A percentile compares a stretch with the other conserved stretches of the same genome.
Conservation (phyloP, 2,329 filamentous ascomycete species). For the Apiospora malaysiana region DNA sequence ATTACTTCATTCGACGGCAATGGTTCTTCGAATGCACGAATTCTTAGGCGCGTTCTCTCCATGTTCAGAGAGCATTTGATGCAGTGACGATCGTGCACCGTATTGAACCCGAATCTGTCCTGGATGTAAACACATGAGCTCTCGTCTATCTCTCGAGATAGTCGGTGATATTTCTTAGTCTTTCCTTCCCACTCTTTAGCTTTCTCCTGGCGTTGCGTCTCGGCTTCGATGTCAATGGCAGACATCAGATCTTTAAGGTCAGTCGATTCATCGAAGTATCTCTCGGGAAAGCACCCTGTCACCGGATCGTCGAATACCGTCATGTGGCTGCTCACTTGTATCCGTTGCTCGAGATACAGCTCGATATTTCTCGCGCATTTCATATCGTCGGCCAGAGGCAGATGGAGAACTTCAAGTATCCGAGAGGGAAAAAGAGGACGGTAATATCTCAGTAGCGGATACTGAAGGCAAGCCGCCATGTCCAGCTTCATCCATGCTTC, state of each 20-base stretch:
- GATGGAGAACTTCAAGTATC: conserved; percentile 59
- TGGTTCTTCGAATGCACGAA: conserved; percentile 47
- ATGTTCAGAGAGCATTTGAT: conserved; percentile 42
- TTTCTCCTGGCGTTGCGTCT: conserved; percentile 32
- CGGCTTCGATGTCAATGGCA: conserved; percentile 35
- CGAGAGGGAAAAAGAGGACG: conserved; percentile 55
- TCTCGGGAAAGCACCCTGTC: conserved; percentile 51
- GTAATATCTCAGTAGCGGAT: conserved; percentile 56
- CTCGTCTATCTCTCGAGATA: conserved; percentile 39
- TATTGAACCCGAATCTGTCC: conserved; percentile 26
- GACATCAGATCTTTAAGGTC: conserved; percentile 27
- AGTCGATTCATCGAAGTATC: conserved; percentile 49
- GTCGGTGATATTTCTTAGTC: conserved; percentile 38
- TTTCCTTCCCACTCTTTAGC: conserved; percentile 40
- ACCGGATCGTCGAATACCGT: conserved; percentile 56
- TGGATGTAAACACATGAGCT: conserved; percentile 40
- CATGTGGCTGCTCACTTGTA: conserved; percentile 30
- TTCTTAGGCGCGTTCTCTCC: conserved; percentile 39
- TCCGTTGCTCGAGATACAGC: conserved; percentile 50
- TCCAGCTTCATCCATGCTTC: conserved; percentile 65
- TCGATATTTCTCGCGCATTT: conserved; percentile 54
- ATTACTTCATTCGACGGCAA: conserved; percentile 41
- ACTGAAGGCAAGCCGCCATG: conserved; percentile 43
- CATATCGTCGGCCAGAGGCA: conserved; percentile 55
- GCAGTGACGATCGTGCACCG: conserved; percentile 38